Evolutionary conservation across 1,139 yeast genomes (phyloP).

Genomic region (Yamadazyma songkhlaensis): DNA sequence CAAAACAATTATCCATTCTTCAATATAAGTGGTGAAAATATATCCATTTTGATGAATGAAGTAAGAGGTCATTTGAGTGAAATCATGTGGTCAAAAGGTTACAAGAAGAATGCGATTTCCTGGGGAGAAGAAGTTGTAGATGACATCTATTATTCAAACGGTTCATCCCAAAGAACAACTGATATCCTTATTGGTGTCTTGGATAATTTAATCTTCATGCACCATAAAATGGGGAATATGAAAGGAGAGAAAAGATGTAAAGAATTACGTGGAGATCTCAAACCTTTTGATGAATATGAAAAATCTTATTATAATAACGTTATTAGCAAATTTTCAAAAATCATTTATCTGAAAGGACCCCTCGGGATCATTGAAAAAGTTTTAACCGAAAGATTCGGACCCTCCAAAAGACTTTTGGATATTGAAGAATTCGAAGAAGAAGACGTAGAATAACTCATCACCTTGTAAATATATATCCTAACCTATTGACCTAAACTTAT

Average conservation of each 20-base stretch:
- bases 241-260: slow-evolving; percentile 28
- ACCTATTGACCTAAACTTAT: neutral
- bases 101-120: slow-evolving; percentile 51
- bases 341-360: slow-evolving; percentile 42
- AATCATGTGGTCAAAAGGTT: slow-evolving; percentile 59
- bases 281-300: slow-evolving; percentile 20
- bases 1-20: slow-evolving; percentile 39
- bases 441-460: slow-evolving; percentile 25
- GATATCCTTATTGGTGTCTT: slow-evolving; percentile 32
- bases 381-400: slow-evolving; percentile 39
- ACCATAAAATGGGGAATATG: slow-evolving; percentile 23
- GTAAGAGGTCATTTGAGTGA: slow-evolving; percentile 63
- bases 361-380: slow-evolving; percentile 44
- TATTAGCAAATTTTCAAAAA: slow-evolving; percentile 35
- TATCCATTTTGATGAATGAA: slow-evolving; percentile 29
- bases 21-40: slow-evolving; percentile 31
- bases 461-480: slow-evolving; percentile 1
- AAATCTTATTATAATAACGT: slow-evolving; percentile 35
- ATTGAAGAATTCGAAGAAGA: slow-evolving; percentile 45
- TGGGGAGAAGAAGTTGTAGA: slow-evolving; percentile 60
- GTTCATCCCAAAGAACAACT: slow-evolving; percentile 25
- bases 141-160: slow-evolving; percentile 32
- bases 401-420: slow-evolving; percentile 30
- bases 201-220: slow-evolving; percentile 32
- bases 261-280: slow-evolving; percentile 20